Base-by-base conservation (phyloP, 305 asterid species). In the Rubia peregrina region DNA sequence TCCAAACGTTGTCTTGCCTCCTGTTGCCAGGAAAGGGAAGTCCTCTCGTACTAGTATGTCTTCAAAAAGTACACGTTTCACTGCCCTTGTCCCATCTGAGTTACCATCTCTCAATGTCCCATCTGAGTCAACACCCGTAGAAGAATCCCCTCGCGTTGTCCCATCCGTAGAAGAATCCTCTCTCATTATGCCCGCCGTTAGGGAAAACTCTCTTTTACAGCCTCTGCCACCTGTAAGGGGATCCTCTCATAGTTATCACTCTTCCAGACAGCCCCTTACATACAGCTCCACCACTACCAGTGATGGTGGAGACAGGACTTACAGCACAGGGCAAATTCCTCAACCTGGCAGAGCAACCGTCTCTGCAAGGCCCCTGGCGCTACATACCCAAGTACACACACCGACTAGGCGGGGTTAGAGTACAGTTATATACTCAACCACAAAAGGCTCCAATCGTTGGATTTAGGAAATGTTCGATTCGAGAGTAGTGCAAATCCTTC, bases 131-230 rank as follows among this genome's bases (percentile, higher is more conserved):
- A 17, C 51, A 12, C 51, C 14, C 3, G 51, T 46, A 11, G 17
- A 12, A 2, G 17, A 46, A 46, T 46, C 51, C 51, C 1, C 17
- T 2, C 17, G 12, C 51, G 12, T 12, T 46, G 4, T 0, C 46
- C 12, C 12, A 1, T 8, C 46, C 4, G 38, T 33, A 33, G 5
- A 33, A 33, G 38, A 33, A 33, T 4, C 38, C 38, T 33, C 38
- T 33, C 38, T 33, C 38, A 33, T 26, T 26, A 26, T 2, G 2
- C 30, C n/a, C n/a, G n/a, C n/a, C n/a, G n/a, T 1, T 1, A 2
- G 2, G 2, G 1, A 1, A 26, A 0, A 2, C 2, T 2, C 2
- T 2, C 1, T 2, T 26, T 1, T 26, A 26, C 1, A 26, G 30
- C 30, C 30, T 26, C 1, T 0, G 30, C 30, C 2, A 26, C 30